Evolutionary conservation across 305 asterid genomes (phyloP).

Genomic region (Solanum hybrid): DNA sequence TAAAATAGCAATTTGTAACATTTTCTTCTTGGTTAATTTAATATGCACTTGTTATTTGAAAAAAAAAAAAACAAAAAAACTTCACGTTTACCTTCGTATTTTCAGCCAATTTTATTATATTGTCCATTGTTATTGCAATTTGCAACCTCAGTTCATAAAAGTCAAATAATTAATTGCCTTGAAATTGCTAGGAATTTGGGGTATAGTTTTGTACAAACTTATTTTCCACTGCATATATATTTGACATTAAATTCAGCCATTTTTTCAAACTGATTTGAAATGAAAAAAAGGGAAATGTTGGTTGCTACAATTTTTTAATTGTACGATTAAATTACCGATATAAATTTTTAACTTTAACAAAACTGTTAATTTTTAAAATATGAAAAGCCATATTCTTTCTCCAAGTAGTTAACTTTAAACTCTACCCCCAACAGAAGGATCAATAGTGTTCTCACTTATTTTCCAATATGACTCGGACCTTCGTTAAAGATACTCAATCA

Average conservation of each 20-base stretch:
- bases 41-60: not conserved
- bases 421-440: accelerated
- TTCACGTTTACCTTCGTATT: not conserved
- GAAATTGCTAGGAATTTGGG: not conserved
- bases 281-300: not conserved
- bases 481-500: not conserved
- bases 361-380: not conserved
- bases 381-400: not conserved
- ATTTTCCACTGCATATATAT: not conserved
- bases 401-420: not conserved
- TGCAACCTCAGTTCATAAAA: not conserved
- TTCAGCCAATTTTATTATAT: not conserved
- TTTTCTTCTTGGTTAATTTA: not conserved
- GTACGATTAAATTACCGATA: not conserved
- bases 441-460: not conserved
- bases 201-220: not conserved
- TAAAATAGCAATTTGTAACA: not conserved
- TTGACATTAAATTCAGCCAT: not conserved
- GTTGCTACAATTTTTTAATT: not conserved
- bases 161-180: not conserved
- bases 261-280: not conserved
- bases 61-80: too few species aligned
- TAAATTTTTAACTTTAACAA: not conserved
- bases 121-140: not conserved
- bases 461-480: not conserved